Evolutionary conservation across 1,284 basidiomycete species (phyloP).

Genomic region (Melanopsichium pennsylvanicum): DNA sequence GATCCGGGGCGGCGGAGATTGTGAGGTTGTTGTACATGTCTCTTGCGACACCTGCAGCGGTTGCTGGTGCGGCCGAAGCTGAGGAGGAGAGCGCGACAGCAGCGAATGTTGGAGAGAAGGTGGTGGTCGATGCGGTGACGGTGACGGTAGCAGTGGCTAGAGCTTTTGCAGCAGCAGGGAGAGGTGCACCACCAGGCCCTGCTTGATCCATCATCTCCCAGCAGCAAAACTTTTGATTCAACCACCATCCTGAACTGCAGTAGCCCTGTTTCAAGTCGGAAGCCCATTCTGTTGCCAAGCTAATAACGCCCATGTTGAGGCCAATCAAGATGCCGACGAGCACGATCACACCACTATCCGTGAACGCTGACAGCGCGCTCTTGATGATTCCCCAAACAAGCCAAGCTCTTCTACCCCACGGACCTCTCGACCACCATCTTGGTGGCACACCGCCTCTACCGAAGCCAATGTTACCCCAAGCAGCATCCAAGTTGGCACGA

Average conservation of each 20-base stretch:
- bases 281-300: conserved; percentile 96
- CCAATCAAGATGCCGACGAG: conserved; percentile 82
- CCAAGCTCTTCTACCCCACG: conserved; percentile 46
- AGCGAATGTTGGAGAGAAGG: not conserved
- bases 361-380: conserved; percentile 46
- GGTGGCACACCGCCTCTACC: conserved; percentile 39
- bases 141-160: conserved; percentile 35
- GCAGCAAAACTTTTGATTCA: conserved; percentile 97
- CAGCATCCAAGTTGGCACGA: conserved; percentile 27
- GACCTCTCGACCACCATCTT: conserved; percentile 44
- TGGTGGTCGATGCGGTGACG: conserved; percentile 10
- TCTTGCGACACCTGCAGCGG: not conserved
- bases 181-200: conserved; percentile 54
- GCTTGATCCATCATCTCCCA: conserved; percentile 73
- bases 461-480: conserved; percentile 36
- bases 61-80: conserved; percentile 4
- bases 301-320: conserved; percentile 89
- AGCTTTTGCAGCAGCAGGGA: conserved; percentile 41
- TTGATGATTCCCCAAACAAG: conserved; percentile 45
- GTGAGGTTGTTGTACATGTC: conserved; percentile 35
- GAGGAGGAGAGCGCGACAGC: conserved; percentile 5
- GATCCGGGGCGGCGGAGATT: conserved; percentile 16
- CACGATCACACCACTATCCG: conserved; percentile 61
- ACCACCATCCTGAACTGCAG: conserved; percentile 96
- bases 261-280: conserved; percentile 97